Base-by-base conservation (phyloP, 352 stramenopile genomes). In the Phytopythium ostracodes region DNA sequence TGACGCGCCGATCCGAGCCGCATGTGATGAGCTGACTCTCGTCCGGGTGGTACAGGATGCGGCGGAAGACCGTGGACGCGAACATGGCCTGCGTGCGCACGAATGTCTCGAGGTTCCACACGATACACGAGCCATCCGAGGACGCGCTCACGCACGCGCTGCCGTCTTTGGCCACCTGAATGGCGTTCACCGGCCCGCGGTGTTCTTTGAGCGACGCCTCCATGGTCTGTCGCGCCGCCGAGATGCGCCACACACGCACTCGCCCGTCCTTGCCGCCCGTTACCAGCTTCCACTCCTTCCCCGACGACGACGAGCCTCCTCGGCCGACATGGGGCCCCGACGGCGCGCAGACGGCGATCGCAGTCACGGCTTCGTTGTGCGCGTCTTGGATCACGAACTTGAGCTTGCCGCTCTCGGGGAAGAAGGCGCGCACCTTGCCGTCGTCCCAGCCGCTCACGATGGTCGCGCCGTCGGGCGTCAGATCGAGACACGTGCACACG, bases 321-420 rank as follows among this genome's bases (percentile, higher is more conserved):
- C 52, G 52, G 35, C 31, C 35, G 29, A 17, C 33, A 35, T 58
- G 52, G 8, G 52, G 31, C 29, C 60, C 62, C n/a, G 81, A 72
- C 38, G 96, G 79, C 40, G 93, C 77, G 42, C 87, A 94, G 59
- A 98, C 83, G 8, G 87, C 86, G 29, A 99, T 87, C 7, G 96
- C 94, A 1, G 92, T 98, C 35, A 98, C 92, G n/a, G 81, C 89
- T 63, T 98, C 94, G 64, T 89, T 94, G 74, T 98, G 96, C 8
- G 96, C 96, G 66, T 98, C 92, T 65, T 96, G 90, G 69, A 99
- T 99, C 52, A 99, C 96, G 67, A 98, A 99, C 69, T 98, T 96
- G 35, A 99, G 79, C 66, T 98, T 98, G 55, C 96, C 96, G 61
- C 76, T 96, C 68, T 99, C 94, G 8, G 96, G 96, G 66, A 94